A percentile compares a stretch with the other conserved stretches of the same genome.
These are phyloP conservation scores for Phalaenopsis equestris DNA, from an alignment of 106 monocot species.

Conservation along the genomic window DNA sequence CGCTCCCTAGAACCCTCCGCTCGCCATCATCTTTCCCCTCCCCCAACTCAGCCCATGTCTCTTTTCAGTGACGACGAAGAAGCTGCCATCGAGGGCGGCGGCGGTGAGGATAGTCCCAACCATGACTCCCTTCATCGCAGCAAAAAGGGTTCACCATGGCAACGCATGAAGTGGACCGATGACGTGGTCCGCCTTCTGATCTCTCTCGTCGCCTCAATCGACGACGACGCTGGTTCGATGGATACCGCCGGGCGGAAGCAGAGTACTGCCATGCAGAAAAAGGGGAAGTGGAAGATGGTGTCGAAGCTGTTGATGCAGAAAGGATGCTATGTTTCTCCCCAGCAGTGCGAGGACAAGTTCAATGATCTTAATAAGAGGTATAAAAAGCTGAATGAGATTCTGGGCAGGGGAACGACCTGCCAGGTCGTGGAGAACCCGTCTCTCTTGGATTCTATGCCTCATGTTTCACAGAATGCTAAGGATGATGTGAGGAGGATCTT, in stretches of 20 bases:
- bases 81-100: neutral
- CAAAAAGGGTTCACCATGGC: slow-evolving; percentile 12
- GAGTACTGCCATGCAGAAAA: slow-evolving; percentile 49
- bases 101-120: neutral
- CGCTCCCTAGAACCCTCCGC: neutral
- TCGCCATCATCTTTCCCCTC: slow-evolving; percentile 2
- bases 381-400: slow-evolving; percentile 68
- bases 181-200: slow-evolving; percentile 18
- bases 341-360: slow-evolving; percentile 96
- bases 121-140: neutral
- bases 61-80: slow-evolving; percentile 9
- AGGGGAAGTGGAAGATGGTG: slow-evolving; percentile 81
- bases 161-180: slow-evolving; percentile 25
- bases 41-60: slow-evolving; percentile 1
- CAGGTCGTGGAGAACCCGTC: slow-evolving; percentile 68
- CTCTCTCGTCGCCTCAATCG: slow-evolving; percentile 8
- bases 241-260: slow-evolving; percentile 19
- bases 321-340: slow-evolving; percentile 69
- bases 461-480: slow-evolving; percentile 57
- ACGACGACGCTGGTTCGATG: slow-evolving; percentile 4
- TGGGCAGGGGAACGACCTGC: slow-evolving; percentile 81
- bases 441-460: slow-evolving; percentile 51
- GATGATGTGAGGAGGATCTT: slow-evolving; percentile 79
- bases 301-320: slow-evolving; percentile 65
- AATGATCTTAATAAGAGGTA: slow-evolving; percentile 92